Evolutionary conservation across 2,329 filamentous ascomycete species (phyloP).

Genomic region (Epichloe sp.): DNA sequence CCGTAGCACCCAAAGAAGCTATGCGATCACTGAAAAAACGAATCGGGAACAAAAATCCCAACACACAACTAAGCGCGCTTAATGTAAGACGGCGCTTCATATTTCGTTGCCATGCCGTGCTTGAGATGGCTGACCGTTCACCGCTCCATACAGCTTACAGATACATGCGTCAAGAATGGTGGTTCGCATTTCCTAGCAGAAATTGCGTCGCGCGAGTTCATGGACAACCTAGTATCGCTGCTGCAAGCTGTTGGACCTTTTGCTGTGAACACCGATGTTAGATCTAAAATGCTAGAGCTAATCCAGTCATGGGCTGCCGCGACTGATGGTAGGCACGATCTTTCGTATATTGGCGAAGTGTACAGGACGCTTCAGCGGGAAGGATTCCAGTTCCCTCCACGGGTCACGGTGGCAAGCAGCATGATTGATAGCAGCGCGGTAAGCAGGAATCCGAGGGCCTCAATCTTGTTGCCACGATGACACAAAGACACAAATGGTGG

Average conservation of each 20-base stretch:
- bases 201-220: conserved; percentile 93
- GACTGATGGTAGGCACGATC: conserved; percentile 69
- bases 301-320: conserved; percentile 90
- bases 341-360: conserved; percentile 78
- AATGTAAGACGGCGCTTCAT: conserved; percentile 44
- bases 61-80: conserved; percentile 87
- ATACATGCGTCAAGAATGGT: conserved; percentile 98
- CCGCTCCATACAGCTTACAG: conserved; percentile 56
- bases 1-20: conserved; percentile 90
- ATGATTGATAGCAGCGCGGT: conserved; percentile 97
- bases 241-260: conserved; percentile 65
- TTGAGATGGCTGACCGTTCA: neutral
- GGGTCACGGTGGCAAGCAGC: conserved; percentile 75
- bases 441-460: conserved; percentile 12
- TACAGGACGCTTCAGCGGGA: conserved; percentile 74
- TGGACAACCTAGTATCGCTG: conserved; percentile 90
- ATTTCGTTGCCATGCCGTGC: neutral
- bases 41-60: conserved; percentile 95
- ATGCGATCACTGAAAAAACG: conserved; percentile 92
- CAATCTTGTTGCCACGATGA: neutral
- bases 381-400: conserved; percentile 81
- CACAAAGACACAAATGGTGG: neutral
- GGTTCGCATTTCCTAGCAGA: conserved; percentile 89
- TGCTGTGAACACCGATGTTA: conserved; percentile 74
- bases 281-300: conserved; percentile 79